A percentile compares a stretch with the other conserved stretches of the same genome.
Conservation (phyloP, 257 asterid genomes). For the Ilex aquifolium region DNA sequence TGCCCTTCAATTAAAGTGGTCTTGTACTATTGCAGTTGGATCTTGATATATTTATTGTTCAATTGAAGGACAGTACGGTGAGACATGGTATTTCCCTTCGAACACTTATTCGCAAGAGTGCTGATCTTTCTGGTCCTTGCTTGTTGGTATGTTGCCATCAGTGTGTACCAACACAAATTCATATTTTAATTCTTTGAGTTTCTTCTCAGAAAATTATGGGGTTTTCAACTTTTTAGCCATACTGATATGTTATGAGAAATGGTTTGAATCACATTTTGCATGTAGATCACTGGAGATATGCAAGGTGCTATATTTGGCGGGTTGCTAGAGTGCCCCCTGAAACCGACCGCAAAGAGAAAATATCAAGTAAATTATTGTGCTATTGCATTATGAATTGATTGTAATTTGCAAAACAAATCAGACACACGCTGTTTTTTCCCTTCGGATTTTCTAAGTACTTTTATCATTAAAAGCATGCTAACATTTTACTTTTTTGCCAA, state of each 20-base stretch:
- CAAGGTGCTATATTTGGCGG: slow-evolving; percentile 96
- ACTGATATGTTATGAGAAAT: too few relatives aligned
- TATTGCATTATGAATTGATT: too few relatives aligned
- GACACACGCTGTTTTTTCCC: too few relatives aligned
- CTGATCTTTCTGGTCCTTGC: slow-evolving; percentile 68
- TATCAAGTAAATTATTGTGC: slow-evolving; percentile 54
- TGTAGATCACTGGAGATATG: slow-evolving; percentile 87
- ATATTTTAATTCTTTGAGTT: too few relatives aligned
- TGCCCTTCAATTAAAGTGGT: not conserved
- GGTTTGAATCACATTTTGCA: not conserved
- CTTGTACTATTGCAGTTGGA: slow-evolving; percentile 7
- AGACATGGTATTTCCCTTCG: slow-evolving; percentile 93
- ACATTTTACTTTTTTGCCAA: slow-evolving; percentile 6
- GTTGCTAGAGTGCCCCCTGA: slow-evolving; percentile 83
- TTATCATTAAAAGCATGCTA: slow-evolving; percentile 4
- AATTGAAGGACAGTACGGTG: slow-evolving; percentile 92
- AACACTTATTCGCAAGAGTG: slow-evolving; percentile 68
- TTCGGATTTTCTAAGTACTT: not conserved
- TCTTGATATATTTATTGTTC: slow-evolving; percentile 34
- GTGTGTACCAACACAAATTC: not conserved
- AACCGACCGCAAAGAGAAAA: slow-evolving; percentile 76
- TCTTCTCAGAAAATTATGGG: too few relatives aligned
- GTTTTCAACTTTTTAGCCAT: too few relatives aligned
- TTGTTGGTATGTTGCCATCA: slow-evolving; percentile 51
- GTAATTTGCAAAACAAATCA: too few relatives aligned